Base-by-base conservation (phyloP, 805 yeast genomes). In the Lachancea cidri region DNA sequence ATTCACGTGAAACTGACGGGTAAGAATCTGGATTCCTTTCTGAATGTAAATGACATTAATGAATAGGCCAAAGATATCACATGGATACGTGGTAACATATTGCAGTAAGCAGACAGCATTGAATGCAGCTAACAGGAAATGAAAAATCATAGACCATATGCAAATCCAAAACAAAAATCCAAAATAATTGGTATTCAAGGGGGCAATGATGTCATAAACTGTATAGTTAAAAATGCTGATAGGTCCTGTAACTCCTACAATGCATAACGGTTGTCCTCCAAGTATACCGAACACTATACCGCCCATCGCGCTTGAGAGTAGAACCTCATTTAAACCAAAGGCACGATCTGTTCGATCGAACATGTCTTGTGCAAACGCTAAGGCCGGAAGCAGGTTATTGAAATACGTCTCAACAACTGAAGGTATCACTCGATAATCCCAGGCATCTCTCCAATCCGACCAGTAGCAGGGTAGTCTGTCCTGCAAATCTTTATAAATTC, bases 201-300 rank as follows among this genome's bases (percentile, higher is more conserved):
- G 59, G 36, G 59, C 53, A 7, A 62, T 61, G 7, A 64, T 49
- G 25, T 62, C 66, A 41, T 58, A 66, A 1, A 93, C 89, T 0
- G 98, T 93, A 54, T 87, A 88, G 55, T 86, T 86, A 72, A 93
- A 91, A 45, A 91, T 89, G 2, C 95, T 68, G 13, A 93, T 82
- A 0, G 98, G 98, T 0, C 98, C 98, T 0, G 98, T 93, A 4
- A 91, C 97, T 3, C 98, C 98, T 6, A 93, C 98, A 18, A 91
- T 85, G 54, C 96, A 86, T 19, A 93, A 64, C 0, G 98, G 98
- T 53, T 89, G 96, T 0, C 97, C 98, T 0, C 84, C 72, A 42
- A 89, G 68, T 4, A 85, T 50, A 0, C 98, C 96, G 67, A 93
- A 91, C 1, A 86, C 79, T 4, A 89, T 73, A 0, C 98, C 97